phyloP scores from a whole-genome alignment of 495 filamentous ascomycete genomes.

The Opeltia flavorubescens region DNA sequence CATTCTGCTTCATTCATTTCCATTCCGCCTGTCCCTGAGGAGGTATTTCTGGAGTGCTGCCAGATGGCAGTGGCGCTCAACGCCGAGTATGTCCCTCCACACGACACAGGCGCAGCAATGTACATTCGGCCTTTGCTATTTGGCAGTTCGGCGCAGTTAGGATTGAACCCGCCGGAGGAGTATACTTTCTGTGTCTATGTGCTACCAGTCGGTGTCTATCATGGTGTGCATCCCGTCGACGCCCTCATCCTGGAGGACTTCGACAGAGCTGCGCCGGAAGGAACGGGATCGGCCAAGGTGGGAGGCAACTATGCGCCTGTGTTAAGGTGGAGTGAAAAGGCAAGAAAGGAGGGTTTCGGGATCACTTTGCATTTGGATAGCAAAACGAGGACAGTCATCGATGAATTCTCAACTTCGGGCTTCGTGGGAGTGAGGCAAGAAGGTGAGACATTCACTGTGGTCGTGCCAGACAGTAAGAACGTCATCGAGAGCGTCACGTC shows the following conservation, averaged over 20 bases:
- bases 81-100: slow-evolving; percentile 76
- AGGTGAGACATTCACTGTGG: slow-evolving; percentile 47
- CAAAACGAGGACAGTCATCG: slow-evolving; percentile 59
- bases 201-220: slow-evolving; percentile 78
- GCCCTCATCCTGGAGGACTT: slow-evolving; percentile 67
- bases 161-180: slow-evolving; percentile 69
- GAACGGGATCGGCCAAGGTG: slow-evolving; percentile 59
- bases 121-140: slow-evolving; percentile 83
- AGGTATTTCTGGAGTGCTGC: slow-evolving; percentile 59
- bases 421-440: slow-evolving; percentile 62
- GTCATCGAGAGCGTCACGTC: slow-evolving; percentile 77
- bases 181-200: slow-evolving; percentile 80
- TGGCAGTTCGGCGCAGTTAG: slow-evolving; percentile 66
- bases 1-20: slow-evolving; percentile 64
- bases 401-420: slow-evolving; percentile 81
- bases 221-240: slow-evolving; percentile 68
- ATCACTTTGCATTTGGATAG: slow-evolving; percentile 85
- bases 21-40: slow-evolving; percentile 58
- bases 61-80: slow-evolving; percentile 69
- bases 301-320: slow-evolving; percentile 80
- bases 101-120: slow-evolving; percentile 71
- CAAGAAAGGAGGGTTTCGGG: slow-evolving; percentile 55
- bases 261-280: slow-evolving; percentile 60
- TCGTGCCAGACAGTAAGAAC: slow-evolving; percentile 65
- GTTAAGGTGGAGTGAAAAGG: slow-evolving; percentile 62